Conservation (phyloP, 164 flowering plant species). For the Kalanchoe fedtschenkoi region DNA sequence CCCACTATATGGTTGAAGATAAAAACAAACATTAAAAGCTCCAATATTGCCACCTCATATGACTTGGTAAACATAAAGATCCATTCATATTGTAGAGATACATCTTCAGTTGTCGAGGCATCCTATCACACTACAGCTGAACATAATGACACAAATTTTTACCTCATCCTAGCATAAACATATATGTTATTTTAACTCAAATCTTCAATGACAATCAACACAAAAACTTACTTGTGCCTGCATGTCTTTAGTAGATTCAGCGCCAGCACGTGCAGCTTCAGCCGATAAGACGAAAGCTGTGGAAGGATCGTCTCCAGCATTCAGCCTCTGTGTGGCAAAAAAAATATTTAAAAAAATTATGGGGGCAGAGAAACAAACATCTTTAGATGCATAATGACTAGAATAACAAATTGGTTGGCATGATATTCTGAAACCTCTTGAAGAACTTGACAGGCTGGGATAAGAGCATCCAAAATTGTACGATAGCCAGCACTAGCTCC, state of each 20-base stretch:
- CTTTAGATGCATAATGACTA: background rate
- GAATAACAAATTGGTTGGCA: background rate
- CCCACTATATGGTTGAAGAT: background rate
- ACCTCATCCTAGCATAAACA: background rate
- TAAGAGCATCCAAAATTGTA: conserved; percentile 84
- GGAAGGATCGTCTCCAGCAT: conserved; percentile 59
- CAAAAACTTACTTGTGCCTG: conserved; percentile 48
- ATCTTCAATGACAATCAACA: background rate
- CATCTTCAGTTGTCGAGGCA: too few species aligned
- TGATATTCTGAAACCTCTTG: conserved; percentile 35
- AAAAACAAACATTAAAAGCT: background rate
- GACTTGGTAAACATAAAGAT: background rate
- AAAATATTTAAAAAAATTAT: background rate
- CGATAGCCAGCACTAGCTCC: conserved; percentile 87
- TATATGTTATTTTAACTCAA: too few species aligned
- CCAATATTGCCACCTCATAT: background rate
- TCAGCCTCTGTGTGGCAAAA: conserved; percentile 41
- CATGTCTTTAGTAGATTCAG: conserved; percentile 79
- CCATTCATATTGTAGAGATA: background rate
- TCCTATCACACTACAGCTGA: too few species aligned
- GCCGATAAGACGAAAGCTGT: conserved; percentile 70
- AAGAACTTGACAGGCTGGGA: conserved; percentile 73
- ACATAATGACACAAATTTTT: background rate
- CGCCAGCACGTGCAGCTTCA: conserved; percentile 79
- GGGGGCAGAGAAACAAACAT: background rate